Base-by-base conservation (phyloP, 768 basidiomycete genomes). In the Termitomyces sp. region DNA sequence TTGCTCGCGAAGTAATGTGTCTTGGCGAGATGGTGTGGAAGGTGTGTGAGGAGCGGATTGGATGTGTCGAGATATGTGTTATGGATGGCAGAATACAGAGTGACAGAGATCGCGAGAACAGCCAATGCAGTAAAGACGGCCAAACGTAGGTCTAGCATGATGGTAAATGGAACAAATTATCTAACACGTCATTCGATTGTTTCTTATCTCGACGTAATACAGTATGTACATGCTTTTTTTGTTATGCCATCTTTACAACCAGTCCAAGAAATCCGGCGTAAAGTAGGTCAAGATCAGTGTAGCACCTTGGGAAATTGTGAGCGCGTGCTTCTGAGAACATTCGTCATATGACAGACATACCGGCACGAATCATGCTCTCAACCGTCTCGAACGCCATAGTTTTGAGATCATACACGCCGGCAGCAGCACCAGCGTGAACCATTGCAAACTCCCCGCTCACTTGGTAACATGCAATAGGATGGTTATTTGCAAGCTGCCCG, bases 391-490 rank as follows among this genome's bases (percentile, higher is more conserved):
- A 94, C 14, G 95, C 96, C 95, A 98, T 95, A 26, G 83, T 82
- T 62, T 82, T 87, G 58, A 98, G 74, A 58, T 90, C 90, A 66
- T 96, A 98, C n/a, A 98, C 90, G 11, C 96, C 96, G 3, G 93
- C 92, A 3, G 79, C 76, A 9, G 97, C 97, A 36, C 95, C 97
- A 0, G 97, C 96, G 55, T 90, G 88, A 32, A 99, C 78, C 97
- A 98, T 98, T 10, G 96, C 94, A 63, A 90, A 98, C 72, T 98
- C 97, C 3, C 97, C 97, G 56, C 92, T 94, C 51, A 99, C 97
- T 73, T 95, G 92, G 71, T 98, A 99, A 66, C 91, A 93, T 0
- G 97, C 97, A n/a, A 97, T 79, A 2, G 96, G 96, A 65, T 92
- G 88, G 67, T 96, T 86, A 0, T 84, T 84, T 5, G 91, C 87